Conservation (phyloP, 345 rosid species). For the Camelina neglecta region DNA sequence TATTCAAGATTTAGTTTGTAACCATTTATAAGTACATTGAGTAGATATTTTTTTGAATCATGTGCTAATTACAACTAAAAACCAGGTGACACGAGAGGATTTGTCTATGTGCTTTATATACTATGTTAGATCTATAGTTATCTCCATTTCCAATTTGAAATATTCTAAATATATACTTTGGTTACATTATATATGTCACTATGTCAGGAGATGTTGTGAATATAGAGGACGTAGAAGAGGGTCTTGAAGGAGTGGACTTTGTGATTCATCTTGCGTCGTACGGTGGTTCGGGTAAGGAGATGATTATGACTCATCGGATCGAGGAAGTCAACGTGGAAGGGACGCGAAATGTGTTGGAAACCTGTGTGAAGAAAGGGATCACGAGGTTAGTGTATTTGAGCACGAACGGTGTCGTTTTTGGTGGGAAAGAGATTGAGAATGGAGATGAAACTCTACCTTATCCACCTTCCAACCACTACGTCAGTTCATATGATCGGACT, state of each 20-base stretch:
- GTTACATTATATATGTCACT: neutral
- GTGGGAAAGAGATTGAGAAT: constrained; percentile 70
- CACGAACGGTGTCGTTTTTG: constrained; percentile 81
- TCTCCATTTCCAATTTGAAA: neutral
- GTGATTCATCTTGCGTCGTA: constrained; percentile 84
- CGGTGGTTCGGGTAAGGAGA: constrained; percentile 86
- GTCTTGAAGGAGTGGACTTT: constrained; percentile 64
- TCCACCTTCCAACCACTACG: constrained; percentile 62
- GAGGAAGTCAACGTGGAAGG: constrained; percentile 80
- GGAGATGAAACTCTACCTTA: constrained; percentile 80
- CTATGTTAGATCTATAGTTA: neutral
- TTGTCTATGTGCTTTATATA: neutral
- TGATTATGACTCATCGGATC: constrained; percentile 68
- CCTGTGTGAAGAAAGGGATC: constrained; percentile 68
- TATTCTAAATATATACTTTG: neutral
- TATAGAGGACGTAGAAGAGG: constrained; percentile 61
- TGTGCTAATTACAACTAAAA: neutral
- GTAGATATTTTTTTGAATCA: neutral
- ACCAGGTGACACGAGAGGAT: neutral
- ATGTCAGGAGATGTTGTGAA: constrained; percentile 59
- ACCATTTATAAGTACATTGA: neutral
- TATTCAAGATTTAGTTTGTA: constrained; percentile 20
- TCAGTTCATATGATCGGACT: constrained; percentile 67
- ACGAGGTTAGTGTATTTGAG: constrained; percentile 70
- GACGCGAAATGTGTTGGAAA: constrained; percentile 70